phyloP scores from a whole-genome alignment of 371 early-diverging fungal species.

The Mortierella sp. region DNA sequence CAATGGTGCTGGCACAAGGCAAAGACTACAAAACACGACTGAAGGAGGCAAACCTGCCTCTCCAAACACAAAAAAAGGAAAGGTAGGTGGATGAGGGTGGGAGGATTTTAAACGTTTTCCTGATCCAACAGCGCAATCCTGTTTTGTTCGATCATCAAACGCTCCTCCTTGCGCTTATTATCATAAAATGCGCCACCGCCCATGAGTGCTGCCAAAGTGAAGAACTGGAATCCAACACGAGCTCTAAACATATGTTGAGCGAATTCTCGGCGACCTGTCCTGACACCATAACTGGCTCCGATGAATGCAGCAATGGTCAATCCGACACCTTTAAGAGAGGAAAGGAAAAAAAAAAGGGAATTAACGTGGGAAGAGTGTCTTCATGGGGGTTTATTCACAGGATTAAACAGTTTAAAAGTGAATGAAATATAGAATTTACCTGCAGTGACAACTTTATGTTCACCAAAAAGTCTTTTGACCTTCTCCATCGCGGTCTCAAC shows the following conservation, averaged over 20 bases:
- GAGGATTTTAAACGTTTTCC: constrained; percentile 5
- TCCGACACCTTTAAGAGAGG: constrained; percentile 39
- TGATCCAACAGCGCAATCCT: constrained; percentile 20
- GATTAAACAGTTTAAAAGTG: too few species aligned
- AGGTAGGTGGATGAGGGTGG: too few species aligned
- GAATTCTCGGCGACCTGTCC: constrained; percentile 56
- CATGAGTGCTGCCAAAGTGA: constrained; percentile 49
- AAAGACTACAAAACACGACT: too few species aligned
- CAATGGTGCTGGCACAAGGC: too few species aligned
- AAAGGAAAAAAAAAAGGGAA: background rate
- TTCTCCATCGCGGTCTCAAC: constrained; percentile 53
- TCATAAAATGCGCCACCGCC: constrained; percentile 55
- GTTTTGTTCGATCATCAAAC: constrained; percentile 34
- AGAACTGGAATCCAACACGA: constrained; percentile 58
- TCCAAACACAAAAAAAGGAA: too few species aligned
- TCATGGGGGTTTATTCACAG: too few species aligned
- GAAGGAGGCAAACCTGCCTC: too few species aligned
- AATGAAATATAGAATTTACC: constrained; percentile 34
- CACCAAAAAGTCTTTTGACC: constrained; percentile 49
- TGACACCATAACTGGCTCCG: constrained; percentile 55
- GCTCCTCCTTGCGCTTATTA: constrained; percentile 56
- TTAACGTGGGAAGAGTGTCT: background rate
- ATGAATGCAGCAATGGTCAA: constrained; percentile 55
- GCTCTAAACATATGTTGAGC: constrained; percentile 59
- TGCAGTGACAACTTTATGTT: constrained; percentile 53